These are phyloP conservation scores for Trifolium subterraneum DNA, from an alignment of 306 rosid species.

Conservation along the genomic window DNA sequence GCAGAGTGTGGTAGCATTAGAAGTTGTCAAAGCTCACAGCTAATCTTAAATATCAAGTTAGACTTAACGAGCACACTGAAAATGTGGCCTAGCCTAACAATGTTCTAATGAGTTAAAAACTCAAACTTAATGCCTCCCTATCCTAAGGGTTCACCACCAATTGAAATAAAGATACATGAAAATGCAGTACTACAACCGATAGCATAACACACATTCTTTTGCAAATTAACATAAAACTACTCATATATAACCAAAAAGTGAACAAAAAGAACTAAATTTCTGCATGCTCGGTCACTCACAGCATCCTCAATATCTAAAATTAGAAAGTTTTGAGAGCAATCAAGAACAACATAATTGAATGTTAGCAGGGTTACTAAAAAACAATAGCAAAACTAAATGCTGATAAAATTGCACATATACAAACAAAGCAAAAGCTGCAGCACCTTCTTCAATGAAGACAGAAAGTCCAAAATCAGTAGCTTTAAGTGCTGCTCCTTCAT, in stretches of 20 bases:
- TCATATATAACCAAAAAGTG: neutral
- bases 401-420: constrained; percentile 14
- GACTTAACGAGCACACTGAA: neutral
- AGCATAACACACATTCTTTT: neutral
- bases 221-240: neutral
- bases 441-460: constrained; percentile 93
- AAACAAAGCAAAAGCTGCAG: constrained; percentile 13
- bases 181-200: neutral
- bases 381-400: constrained; percentile 5
- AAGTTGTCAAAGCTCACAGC: neutral
- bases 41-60: constrained; percentile 17
- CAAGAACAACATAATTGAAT: constrained; percentile 14
- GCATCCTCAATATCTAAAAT: constrained; percentile 20
- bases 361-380: neutral
- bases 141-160: neutral
- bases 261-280: neutral
- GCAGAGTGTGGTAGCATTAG: neutral
- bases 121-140: neutral
- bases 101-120: neutral
- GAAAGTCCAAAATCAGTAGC: constrained; percentile 95
- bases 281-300: neutral
- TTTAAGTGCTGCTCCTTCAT: constrained; percentile 65
- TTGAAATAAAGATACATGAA: neutral
- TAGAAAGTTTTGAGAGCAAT: neutral
- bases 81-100: constrained; percentile 5